phyloP scores from a whole-genome alignment of 2,329 filamentous ascomycete genomes.

The Colletotrichum orbiculare region DNA sequence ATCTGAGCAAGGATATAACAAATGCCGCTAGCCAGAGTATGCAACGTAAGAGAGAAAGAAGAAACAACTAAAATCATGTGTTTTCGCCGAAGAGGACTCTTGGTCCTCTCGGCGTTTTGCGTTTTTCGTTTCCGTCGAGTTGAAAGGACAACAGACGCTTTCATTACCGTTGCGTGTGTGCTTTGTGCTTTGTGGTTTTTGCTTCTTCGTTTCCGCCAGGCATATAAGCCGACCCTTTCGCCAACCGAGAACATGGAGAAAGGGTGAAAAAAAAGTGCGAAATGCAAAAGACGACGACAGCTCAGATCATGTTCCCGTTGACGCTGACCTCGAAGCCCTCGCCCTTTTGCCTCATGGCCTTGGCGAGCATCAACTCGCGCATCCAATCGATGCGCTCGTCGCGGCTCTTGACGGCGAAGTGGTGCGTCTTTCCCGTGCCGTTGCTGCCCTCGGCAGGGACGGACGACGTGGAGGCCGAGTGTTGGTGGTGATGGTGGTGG shows the following conservation, averaged over 20 bases:
- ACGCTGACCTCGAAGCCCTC: constrained; percentile 86
- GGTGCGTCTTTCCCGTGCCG: constrained; percentile 84
- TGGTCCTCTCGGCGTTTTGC: background rate
- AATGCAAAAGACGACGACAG: background rate
- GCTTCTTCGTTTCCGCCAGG: background rate
- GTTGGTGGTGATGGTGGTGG: background rate
- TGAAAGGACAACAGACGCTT: no score
- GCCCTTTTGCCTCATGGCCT: constrained; percentile 85
- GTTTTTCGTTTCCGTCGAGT: background rate
- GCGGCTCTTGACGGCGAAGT: constrained; percentile 88
- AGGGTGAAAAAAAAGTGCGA: background rate
- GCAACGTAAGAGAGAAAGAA: constrained; percentile 38
- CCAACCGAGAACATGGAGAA: constrained; percentile 33
- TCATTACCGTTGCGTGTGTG: no score
- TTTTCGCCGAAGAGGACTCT: background rate
- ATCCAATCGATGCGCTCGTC: constrained; percentile 98
- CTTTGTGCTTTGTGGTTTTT: background rate
- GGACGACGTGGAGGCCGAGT: constrained; percentile 40
- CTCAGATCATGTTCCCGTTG: constrained; percentile 80
- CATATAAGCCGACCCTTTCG: background rate
- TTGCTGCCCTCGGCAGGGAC: constrained; percentile 60
- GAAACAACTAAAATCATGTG: constrained; percentile 24
- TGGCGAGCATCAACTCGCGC: constrained; percentile 91
- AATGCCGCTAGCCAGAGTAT: constrained; percentile 36
- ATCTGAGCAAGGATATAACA: constrained; percentile 38